Conservation (phyloP, 805 yeast species). For the Cyberlindnera mississippiensis region DNA sequence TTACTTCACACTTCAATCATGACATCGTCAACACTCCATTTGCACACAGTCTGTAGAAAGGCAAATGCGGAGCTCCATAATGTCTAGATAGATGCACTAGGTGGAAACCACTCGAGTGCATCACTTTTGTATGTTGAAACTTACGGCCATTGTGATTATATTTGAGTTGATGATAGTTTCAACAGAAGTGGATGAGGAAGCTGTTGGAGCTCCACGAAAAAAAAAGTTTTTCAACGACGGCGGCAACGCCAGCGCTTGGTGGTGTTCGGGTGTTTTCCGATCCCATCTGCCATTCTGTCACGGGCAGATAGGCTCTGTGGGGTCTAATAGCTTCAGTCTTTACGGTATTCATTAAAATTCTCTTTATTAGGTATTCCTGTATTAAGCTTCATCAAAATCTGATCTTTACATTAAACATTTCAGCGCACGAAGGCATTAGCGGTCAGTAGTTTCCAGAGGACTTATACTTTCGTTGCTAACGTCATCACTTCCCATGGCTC, state of each 20-base stretch:
- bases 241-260: not conserved
- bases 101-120: not conserved
- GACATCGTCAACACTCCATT: conserved; percentile 30
- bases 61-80: conserved; percentile 27
- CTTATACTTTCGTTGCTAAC: conserved; percentile 28
- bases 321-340: no score
- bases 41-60: conserved; percentile 9
- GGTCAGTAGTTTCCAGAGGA: conserved; percentile 26
- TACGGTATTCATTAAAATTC: no score
- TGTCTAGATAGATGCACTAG: conserved; percentile 12
- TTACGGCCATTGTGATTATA: conserved; percentile 8
- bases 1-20: conserved; percentile 1
- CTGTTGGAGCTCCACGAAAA: no score
- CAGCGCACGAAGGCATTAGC: conserved; percentile 25
- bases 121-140: not conserved
- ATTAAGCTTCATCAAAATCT: no score
- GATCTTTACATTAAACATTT: no score
- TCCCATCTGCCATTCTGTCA: no score
- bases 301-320: no score
- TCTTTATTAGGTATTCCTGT: no score
- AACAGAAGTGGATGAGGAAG: not conserved
- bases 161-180: not conserved
- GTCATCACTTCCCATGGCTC: conserved; percentile 14
- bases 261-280: conserved; percentile 10
- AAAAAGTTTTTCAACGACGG: conserved; percentile 6